These are phyloP conservation scores for Penicillium tannophilum DNA, from an alignment of 495 filamentous ascomycete species.

Conservation along the genomic window DNA sequence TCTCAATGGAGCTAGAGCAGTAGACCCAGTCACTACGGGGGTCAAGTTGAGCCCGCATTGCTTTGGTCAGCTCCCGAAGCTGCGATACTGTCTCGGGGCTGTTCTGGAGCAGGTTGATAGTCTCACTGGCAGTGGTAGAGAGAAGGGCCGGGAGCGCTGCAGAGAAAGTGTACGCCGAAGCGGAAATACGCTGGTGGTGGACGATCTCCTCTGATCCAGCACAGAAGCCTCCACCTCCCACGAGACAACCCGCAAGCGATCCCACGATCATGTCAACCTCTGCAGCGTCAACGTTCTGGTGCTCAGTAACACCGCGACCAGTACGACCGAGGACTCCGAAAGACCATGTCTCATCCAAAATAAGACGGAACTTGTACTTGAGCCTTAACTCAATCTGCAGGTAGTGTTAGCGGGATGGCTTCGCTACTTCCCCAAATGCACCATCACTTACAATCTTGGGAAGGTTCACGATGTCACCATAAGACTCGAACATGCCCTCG, in stretches of 20 bases:
- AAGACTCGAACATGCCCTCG: slow-evolving; percentile 89
- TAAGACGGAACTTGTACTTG: slow-evolving; percentile 95
- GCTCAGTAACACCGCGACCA: slow-evolving; percentile 89
- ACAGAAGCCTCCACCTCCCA: slow-evolving; percentile 94
- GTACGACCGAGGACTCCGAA: slow-evolving; percentile 92
- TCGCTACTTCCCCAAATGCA: neutral
- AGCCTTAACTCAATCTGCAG: slow-evolving; percentile 82
- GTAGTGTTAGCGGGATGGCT: neutral
- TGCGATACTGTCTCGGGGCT: slow-evolving; percentile 74
- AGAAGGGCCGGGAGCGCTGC: slow-evolving; percentile 92
- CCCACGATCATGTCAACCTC: slow-evolving; percentile 96
- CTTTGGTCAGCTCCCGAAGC: slow-evolving; percentile 78
- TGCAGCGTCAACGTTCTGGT: slow-evolving; percentile 89
- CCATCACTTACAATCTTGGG: slow-evolving; percentile 71
- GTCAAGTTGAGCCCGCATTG: slow-evolving; percentile 84
- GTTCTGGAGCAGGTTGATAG: slow-evolving; percentile 78
- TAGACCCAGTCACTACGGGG: slow-evolving; percentile 90
- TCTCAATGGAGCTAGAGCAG: slow-evolving; percentile 80
- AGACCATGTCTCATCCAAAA: slow-evolving; percentile 95
- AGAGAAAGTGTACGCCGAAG: slow-evolving; percentile 89
- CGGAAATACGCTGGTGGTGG: slow-evolving; percentile 91
- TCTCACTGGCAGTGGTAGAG: slow-evolving; percentile 91
- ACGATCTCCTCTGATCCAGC: slow-evolving; percentile 86
- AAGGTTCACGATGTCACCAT: slow-evolving; percentile 82
- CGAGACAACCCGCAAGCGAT: slow-evolving; percentile 84